A percentile compares a stretch with the other conserved stretches of the same genome.
Evolutionary conservation across 164 flowering plant species (phyloP).

Genomic region (Hamamelis virginiana): DNA sequence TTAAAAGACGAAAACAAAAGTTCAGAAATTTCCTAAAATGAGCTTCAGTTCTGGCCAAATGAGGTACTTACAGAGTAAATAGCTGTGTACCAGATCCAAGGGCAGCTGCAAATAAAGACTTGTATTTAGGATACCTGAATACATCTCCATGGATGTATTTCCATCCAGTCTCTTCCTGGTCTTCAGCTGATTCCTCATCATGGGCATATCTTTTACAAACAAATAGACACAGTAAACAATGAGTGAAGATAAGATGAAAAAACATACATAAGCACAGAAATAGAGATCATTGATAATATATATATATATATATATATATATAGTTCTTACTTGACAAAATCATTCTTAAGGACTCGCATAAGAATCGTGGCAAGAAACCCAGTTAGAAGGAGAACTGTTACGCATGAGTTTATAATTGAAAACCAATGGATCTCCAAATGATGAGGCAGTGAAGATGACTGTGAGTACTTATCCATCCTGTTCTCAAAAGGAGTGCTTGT

Average conservation of each 20-base stretch:
- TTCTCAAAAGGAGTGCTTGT: conserved; percentile 15
- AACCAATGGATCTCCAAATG: conserved; percentile 16
- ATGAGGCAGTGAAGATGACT: conserved; percentile 15
- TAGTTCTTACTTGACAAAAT: conserved; percentile 14
- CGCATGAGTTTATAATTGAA: conserved; percentile 18
- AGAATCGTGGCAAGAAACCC: conserved; percentile 18
- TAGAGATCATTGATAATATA: not conserved
- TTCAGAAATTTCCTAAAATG: no score
- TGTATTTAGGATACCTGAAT: conserved; percentile 16
- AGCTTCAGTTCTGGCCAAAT: not conserved
- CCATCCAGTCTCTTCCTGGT: conserved; percentile 21
- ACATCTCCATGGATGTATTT: conserved; percentile 21
- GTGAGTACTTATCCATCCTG: conserved; percentile 24
- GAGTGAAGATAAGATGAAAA: not conserved
- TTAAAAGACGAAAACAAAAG: no score
- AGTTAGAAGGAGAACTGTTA: conserved; percentile 14
- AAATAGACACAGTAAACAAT: not conserved
- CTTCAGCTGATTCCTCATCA: conserved; percentile 19
- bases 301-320: no score
- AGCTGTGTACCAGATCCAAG: conserved; percentile 21
- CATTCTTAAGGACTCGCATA: conserved; percentile 16
- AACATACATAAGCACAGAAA: not conserved
- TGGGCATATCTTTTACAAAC: conserved; percentile 11
- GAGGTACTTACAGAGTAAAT: conserved; percentile 17
- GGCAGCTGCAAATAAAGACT: conserved; percentile 13